Evolutionary conservation across 2,329 filamentous ascomycete species (phyloP).

Genomic region (Helotiales sp.): DNA sequence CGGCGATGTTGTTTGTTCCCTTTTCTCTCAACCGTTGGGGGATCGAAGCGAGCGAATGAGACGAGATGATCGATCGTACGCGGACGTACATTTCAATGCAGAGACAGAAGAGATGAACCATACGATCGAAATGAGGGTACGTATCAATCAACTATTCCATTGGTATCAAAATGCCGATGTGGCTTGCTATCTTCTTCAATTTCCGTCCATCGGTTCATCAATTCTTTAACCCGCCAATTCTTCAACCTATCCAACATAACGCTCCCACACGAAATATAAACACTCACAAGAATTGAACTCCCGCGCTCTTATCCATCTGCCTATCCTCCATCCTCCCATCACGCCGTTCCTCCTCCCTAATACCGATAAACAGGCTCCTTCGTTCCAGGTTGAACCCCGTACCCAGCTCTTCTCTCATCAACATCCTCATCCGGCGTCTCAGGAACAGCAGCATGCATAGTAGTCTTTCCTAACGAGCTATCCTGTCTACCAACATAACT

Average conservation of each 20-base stretch:
- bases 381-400: slow-evolving; percentile 22
- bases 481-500: slow-evolving; percentile 39
- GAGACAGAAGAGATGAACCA: too few species aligned
- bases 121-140: too few species aligned
- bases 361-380: slow-evolving; percentile 40
- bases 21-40: too few species aligned
- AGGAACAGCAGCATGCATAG: slow-evolving; percentile 38
- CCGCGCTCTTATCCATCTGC: not conserved
- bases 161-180: not conserved
- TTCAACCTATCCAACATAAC: not conserved
- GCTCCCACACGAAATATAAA: not conserved
- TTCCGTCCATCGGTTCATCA: not conserved
- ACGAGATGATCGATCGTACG: too few species aligned
- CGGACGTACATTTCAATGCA: not conserved
- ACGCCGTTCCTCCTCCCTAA: slow-evolving; percentile 16
- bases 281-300: not conserved
- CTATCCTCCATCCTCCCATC: slow-evolving; percentile 9
- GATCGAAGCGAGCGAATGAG: too few species aligned
- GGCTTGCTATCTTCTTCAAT: not conserved
- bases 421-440: slow-evolving; percentile 29
- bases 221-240: not conserved
- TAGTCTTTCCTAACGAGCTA: slow-evolving; percentile 31
- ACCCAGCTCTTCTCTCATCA: slow-evolving; percentile 15
- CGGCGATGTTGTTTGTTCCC: too few species aligned
- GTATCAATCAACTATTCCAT: too few species aligned